Evolutionary conservation across 768 basidiomycete genomes (phyloP).

Genomic region (Postia placenta): DNA sequence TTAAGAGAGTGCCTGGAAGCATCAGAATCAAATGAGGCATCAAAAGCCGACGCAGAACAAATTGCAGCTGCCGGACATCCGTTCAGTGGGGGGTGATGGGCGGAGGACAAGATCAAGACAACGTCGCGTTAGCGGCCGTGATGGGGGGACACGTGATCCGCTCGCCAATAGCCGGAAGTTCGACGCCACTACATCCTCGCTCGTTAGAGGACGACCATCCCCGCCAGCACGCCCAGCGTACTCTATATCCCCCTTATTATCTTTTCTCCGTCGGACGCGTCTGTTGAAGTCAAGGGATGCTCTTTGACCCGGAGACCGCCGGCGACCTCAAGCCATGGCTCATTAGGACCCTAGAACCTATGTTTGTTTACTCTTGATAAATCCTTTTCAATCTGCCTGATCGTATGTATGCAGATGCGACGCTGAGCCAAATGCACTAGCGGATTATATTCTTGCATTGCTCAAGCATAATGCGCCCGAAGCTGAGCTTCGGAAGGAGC

Average conservation of each 20-base stretch:
- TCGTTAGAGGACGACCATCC: conserved; percentile 2
- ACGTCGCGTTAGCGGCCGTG: conserved; percentile 5
- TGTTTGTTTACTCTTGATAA: conserved; percentile 45
- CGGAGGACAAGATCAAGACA: too few species aligned
- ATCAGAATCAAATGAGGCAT: too few species aligned
- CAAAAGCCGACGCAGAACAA: too few species aligned
- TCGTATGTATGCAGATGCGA: conserved; percentile 80
- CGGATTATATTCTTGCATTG: conserved; percentile 91
- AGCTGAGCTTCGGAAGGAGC: conserved; percentile 73
- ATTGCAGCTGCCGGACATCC: too few species aligned
- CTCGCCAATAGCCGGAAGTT: conserved; percentile 11
- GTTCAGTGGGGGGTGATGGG: too few species aligned
- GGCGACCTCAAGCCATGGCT: conserved; percentile 84
- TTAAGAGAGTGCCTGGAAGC: too few species aligned
- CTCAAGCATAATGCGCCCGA: conserved; percentile 87
- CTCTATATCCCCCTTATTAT: conserved; percentile 2
- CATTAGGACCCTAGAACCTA: conserved; percentile 81
- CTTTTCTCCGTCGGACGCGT: conserved; percentile 1
- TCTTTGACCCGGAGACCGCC: conserved; percentile 59
- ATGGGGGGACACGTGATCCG: conserved; percentile 3
- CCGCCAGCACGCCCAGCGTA: conserved; percentile 10
- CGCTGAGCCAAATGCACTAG: conserved; percentile 89
- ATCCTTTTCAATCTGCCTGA: too few species aligned
- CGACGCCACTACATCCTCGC: conserved; percentile 7
- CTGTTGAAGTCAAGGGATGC: conserved; percentile 36